phyloP scores from a whole-genome alignment of 495 filamentous ascomycete genomes.

The Aspergillus mulundensis region DNA sequence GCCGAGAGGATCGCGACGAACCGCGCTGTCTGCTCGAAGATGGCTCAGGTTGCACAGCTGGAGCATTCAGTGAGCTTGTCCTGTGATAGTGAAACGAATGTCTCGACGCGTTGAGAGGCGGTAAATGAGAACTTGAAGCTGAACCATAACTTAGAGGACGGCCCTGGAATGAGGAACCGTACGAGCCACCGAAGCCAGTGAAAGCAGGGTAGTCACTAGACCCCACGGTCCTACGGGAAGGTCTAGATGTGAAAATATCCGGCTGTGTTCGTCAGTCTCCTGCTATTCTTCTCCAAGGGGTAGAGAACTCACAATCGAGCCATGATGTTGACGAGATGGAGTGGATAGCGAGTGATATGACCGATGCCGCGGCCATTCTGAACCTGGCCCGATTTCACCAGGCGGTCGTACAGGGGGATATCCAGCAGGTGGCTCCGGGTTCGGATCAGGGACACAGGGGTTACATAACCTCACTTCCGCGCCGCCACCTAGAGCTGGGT shows the following conservation, averaged over 20 bases:
- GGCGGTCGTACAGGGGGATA: constrained; percentile 25
- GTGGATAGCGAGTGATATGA: constrained; percentile 7
- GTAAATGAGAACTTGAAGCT: constrained; percentile 10
- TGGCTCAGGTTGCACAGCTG: neutral
- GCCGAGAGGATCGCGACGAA: constrained; percentile 25
- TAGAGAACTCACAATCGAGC: constrained; percentile 18
- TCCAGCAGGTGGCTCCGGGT: constrained; percentile 56
- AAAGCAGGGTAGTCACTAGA: constrained; percentile 20
- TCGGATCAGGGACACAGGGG: constrained; percentile 90
- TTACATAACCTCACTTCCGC: constrained; percentile 90
- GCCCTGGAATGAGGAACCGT: constrained; percentile 17
- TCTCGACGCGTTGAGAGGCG: constrained; percentile 15
- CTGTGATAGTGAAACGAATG: constrained; percentile 14
- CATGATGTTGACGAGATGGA: constrained; percentile 19
- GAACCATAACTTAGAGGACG: constrained; percentile 25
- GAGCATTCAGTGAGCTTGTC: constrained; percentile 1
- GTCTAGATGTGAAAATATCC: constrained; percentile 14
- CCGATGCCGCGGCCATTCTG: constrained; percentile 5
- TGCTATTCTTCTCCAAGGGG: neutral
- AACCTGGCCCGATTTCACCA: constrained; percentile 16
- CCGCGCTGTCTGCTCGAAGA: constrained; percentile 12
- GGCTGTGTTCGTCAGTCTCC: constrained; percentile 6
- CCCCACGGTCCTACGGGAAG: constrained; percentile 23
- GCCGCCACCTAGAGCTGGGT: constrained; percentile 67
- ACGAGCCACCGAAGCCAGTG: constrained; percentile 14